Base-by-base conservation (phyloP, 2,329 filamentous ascomycete genomes). In the Hymenoscyphus albidus region DNA sequence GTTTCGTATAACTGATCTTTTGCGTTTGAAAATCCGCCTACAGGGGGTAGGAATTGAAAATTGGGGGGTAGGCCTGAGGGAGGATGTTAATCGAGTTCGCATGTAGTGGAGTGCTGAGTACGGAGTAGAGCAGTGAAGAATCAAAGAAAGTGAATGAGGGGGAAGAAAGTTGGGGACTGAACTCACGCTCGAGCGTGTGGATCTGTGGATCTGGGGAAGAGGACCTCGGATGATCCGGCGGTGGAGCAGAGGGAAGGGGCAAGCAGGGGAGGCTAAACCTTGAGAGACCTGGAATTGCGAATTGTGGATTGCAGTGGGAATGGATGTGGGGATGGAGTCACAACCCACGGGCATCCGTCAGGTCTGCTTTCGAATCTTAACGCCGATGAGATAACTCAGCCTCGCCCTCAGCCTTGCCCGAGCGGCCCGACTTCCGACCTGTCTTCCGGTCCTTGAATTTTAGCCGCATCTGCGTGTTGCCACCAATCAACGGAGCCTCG, bases 221-320 rank as follows among this genome's bases (percentile, higher is more conserved):
- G 42, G 10, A 32, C 38, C 32, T 40, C 44, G 54, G 60, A 54
- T 27, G 60, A 62, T 57, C 60, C 42, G 55, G 60, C 16, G 38
- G 60, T 56, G 55, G 55, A 62, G 57, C 16, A 32, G n/a, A 14
- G 56, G 38, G 56, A 32, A 58, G 27, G 3, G 27, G 27, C 1
- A 27, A 2, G 27, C 27, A 27, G 27, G 27, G 27, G 27, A 27
- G 27, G 27, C 27, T 27, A 27, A 27, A 27, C 27, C 27, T 27
- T 27, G 27, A 27, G 27, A 27, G 27, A 27, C 27, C 27, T n/a
- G n/a, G 16, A 27, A 57, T 32, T 32, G 2, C 9, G 18, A 58
- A 18, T 5, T 51, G 44, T 51, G 44, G 44, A 51, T n/a, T 51
- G n/a, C n/a, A 51, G 18, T 12, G 44, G n/a, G 22, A 51, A 12